Evolutionary conservation across 2,329 filamentous ascomycete genomes (phyloP), one percentile per base, ranked within the genome.

Genomic region (Trichoderma atroviride): DNA sequence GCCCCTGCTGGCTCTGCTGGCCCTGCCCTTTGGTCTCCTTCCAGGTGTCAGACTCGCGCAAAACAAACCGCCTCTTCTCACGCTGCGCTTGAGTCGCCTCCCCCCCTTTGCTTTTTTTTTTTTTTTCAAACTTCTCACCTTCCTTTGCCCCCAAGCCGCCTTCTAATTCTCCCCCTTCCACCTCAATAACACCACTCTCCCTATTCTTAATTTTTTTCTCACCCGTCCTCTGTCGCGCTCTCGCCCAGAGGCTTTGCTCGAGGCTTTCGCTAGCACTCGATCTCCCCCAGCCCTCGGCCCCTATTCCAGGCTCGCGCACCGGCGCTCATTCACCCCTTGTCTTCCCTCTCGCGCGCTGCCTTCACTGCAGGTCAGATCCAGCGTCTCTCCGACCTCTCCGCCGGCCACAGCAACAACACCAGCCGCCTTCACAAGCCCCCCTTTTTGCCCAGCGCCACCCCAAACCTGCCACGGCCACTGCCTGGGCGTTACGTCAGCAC

Each of bases 201-300:
- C 63, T 62, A 52, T 62, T 59, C 52, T 63, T 68, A 77, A 72
- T 80, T 78, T 72, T 74, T 71, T 69, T 72, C 70, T 59, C 71
- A 73, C 70, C 70, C 74, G 69, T 69, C 72, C 63, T 72, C 66
- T 74, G 71, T 71, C 74, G 72, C 74, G 70, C 72, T 70, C 65
- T 69, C 60, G 61, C 24, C 47, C 63, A 71, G 74, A 75, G 73
- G 70, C 73, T 70, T 74, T 70, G 70, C 31, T 80, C 80, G 81
- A 82, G 80, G 78, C 81, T 82, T 82, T 86, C 71, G 78, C 77
- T 86, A 85, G 84, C 80, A 79, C 80, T 86, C 83, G 83, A 77
- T 76, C 73, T 70, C 70, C 59, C 50, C 47, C 47, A 50, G 22
- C 31, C 55, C 61, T 64, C 16, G 33, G 50, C 58, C 61, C 61